Evolutionary conservation across 140 eudicot genomes (phyloP), one percentile per base, ranked within the genome.

Genomic region (Eryngium alpinum): DNA sequence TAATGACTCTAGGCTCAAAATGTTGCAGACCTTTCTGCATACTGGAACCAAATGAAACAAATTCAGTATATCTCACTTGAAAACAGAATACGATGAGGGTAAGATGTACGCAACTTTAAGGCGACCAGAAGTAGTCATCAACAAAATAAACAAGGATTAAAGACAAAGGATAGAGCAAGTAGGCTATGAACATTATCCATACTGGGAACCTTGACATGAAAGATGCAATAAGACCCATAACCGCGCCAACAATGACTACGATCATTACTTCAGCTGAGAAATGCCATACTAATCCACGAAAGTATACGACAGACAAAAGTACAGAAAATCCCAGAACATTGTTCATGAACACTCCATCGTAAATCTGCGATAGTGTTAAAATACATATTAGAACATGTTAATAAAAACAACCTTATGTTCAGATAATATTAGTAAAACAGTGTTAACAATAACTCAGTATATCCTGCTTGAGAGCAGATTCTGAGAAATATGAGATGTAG

Each of bases 301-400:
- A 85, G 84, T 88, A 92, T 21, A 92, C 87, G 6, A 90, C 77
- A 4, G 94, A 87, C 21, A 92, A 63, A 44, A 92, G 92, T 43
- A 89, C 93, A 11, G 88, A 86, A 46, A 92, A 86, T 57, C 95
- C 91, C 15, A 92, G 90, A 78, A 89, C 84, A 79, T 92, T 92
- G 89, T 92, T 92, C 93, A 92, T 88, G 84, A 89, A 87, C 75
- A 89, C 96, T 11, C 86, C 92, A 43, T 88, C 90, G 52, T 92
- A 89, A 62, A 92, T 86, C 96, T 90, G 92, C 83, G 46, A 38
- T 38, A 38, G 7, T 38, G 46, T 38, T 2, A 38, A 4, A 7
- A 38, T 38, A 38, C 7, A 79, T 79, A 66, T 79, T 53, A 53
- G 60, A 4, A 53, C 12, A 53, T 9, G 21, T 4, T 17, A 53